Base-by-base conservation (phyloP, 257 asterid genomes). In the Solanum phureja region DNA sequence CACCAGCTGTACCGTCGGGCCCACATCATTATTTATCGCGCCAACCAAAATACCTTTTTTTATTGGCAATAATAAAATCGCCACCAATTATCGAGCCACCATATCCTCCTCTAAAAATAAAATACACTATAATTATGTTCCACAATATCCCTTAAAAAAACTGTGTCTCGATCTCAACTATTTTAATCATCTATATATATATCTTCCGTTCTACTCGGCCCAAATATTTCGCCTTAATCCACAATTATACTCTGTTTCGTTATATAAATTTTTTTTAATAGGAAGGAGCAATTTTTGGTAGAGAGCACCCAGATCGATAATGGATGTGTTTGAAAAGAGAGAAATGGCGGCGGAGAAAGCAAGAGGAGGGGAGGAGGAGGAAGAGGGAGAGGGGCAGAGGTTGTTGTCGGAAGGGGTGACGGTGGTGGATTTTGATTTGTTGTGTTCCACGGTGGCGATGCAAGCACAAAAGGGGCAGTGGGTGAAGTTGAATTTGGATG, bases 391-490 rank as follows among this genome's bases (percentile, higher is more conserved):
- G 91, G 92, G 90, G 89, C 90, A 91, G 93, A 89, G 90, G 91
- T 72, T 89, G 90, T 88, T 93, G 87, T 83, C 90, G 90, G 96
- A 93, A 72, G 95, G 89, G 35, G 92, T 89, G 87, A 74, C 98
- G 81, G 91, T 95, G 62, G 87, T 97, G 96, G 99, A 97, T 94
- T 94, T 95, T 83, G 99, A 95, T 85, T 82, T 91, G 98, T 91
- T 97, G 38, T 97, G 99, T 90, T 92, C 99, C 0, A 91, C 99
- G 88, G 99, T 95, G 84, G 98, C 98, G 69, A 86, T 92, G 96
- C 98, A 95, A 88, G 94, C 92, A 40, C 93, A 94, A 44, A 91
- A 92, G 88, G 98, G 98, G 21, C 92, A 92, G 77, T 95, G 98
- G 98, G 96, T 89, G 3, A 92, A 89, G 74, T 87, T 93, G 71